Base-by-base conservation (phyloP, 2,329 filamentous ascomycete species). In the Paraconiothyrium brasiliense region DNA sequence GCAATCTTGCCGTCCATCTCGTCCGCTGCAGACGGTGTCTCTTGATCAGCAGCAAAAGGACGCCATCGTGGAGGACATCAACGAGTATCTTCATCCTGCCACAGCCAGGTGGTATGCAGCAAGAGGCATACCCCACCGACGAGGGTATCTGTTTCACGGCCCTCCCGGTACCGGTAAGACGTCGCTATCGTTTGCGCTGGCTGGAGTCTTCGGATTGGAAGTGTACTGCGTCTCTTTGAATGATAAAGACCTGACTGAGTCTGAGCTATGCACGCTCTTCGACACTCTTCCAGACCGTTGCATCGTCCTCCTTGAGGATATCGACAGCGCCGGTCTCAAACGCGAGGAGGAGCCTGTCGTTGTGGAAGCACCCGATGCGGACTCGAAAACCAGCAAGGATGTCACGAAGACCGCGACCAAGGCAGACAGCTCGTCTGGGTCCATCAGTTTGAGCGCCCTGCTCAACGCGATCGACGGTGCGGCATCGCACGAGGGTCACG, bases 381-480 rank as follows among this genome's bases (percentile, higher is more conserved):
- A 24, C 6, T 37, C 20, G 20, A 30, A 35, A 16, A 20, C 16
- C 9, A 20, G 7, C 32, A 22, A 35, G n/a, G 20, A 51, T 20
- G 30, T 50, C 32, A 3, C 66, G 57, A 63, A 58, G 22, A 34
- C 58, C n/a, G 47, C 54, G 27, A 32, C 39, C 27, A 58, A 47
- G 48, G 47, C 43, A 60, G n/a, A 41, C 47, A 13, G 58, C 66
- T 69, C 37, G 74, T 4, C 37, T 41, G 74, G 54, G 70, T 75
- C 84, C 20, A 92, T 95, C 46, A 91, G 90, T 0, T 84, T 95
- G 2, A 92, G 90, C 0, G 92, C 91, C 0, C 84, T 96, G 1
- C 84, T 96, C 54, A 96, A 96, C 76, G 90, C 90, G 59, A 92
- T 95, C 44, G 92, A 96, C 70, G 91, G 92, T 58, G 91, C 93